A percentile compares a stretch with the other conserved stretches of the same genome.
phyloP scores from a whole-genome alignment of 306 rosid genomes.

The Trifolium repens region DNA sequence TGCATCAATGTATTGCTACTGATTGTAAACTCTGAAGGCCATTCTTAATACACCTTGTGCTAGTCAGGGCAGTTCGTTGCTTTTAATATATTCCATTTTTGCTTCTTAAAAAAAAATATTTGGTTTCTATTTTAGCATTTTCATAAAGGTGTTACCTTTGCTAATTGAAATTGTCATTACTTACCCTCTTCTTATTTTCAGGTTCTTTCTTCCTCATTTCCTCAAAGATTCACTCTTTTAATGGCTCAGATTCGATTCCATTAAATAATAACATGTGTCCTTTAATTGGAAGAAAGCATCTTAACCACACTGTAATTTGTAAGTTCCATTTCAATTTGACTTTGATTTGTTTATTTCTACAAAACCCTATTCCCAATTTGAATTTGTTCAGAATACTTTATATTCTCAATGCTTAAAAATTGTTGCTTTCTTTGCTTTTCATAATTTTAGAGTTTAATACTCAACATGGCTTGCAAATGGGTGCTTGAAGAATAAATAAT shows the following conservation, averaged over 20 bases:
- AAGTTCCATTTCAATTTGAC: slow-evolving; percentile 39
- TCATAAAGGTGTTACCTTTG: too few relatives aligned
- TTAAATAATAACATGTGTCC: slow-evolving; percentile 33
- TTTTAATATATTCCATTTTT: too few relatives aligned
- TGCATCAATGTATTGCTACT: too few relatives aligned
- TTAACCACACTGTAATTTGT: background rate
- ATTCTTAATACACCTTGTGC: too few relatives aligned
- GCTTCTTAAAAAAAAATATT: too few relatives aligned
- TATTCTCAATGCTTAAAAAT: slow-evolving; percentile 30
- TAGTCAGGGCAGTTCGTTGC: too few relatives aligned
- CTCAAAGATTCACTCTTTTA: slow-evolving; percentile 41
- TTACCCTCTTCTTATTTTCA: slow-evolving; percentile 26
- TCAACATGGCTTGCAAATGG: slow-evolving; percentile 33
- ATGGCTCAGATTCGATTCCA: slow-evolving; percentile 44
- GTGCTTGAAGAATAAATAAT: slow-evolving; percentile 28
- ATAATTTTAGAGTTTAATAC: slow-evolving; percentile 16
- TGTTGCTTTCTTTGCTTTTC: slow-evolving; percentile 34
- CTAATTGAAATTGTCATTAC: slow-evolving; percentile 10
- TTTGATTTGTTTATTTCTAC: slow-evolving; percentile 32
- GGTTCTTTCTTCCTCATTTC: slow-evolving; percentile 49
- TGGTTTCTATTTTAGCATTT: too few relatives aligned
- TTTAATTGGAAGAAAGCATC: slow-evolving; percentile 29
- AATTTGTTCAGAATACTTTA: background rate
- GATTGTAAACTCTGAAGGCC: too few relatives aligned
- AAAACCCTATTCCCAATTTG: slow-evolving; percentile 42